phyloP scores from a whole-genome alignment of 2,329 filamentous ascomycete species.

The Stylonectria norvegica region DNA sequence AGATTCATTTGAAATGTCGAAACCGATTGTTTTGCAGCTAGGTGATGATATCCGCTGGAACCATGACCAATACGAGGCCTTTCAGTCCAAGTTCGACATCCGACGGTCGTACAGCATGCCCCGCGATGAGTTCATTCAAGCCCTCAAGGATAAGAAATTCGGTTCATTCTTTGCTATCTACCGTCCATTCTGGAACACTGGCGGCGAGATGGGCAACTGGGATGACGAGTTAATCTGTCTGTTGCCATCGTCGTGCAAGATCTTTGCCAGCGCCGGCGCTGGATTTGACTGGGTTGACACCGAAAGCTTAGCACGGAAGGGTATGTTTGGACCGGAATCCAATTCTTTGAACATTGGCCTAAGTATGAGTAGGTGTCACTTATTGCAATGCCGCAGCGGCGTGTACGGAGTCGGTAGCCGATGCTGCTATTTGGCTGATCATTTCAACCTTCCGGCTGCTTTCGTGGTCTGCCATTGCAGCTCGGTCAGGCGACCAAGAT shows the following conservation, averaged over 20 bases:
- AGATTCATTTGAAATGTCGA: conserved; percentile 15
- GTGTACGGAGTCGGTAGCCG: conserved; percentile 26
- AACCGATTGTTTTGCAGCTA: conserved; percentile 27
- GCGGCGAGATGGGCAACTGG: conserved; percentile 28
- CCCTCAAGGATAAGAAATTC: conserved; percentile 20
- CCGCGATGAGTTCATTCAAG: conserved; percentile 23
- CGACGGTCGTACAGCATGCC: conserved; percentile 26
- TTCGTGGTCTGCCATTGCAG: conserved; percentile 25
- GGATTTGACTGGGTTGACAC: conserved; percentile 29
- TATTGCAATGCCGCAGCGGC: conserved; percentile 27
- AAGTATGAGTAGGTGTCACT: conserved; percentile 13
- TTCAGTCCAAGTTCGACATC: conserved; percentile 24
- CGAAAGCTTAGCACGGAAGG: conserved; percentile 19
- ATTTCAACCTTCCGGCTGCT: conserved; percentile 26
- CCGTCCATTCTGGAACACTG: conserved; percentile 27
- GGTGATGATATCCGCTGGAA: conserved; percentile 28
- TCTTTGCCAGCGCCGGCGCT: conserved; percentile 25
- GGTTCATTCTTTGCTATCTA: conserved; percentile 26
- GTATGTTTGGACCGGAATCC: not conserved
- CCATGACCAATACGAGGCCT: conserved; percentile 22
- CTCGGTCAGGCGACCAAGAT: conserved; percentile 22
- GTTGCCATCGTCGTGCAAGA: conserved; percentile 21
- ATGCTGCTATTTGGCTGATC: conserved; percentile 27
- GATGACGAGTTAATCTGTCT: conserved; percentile 24
- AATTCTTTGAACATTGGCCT: not conserved